These are phyloP conservation scores for Debaryomycetaceae sp. DNA, from an alignment of 1,139 yeast genomes.

Conservation along the genomic window DNA sequence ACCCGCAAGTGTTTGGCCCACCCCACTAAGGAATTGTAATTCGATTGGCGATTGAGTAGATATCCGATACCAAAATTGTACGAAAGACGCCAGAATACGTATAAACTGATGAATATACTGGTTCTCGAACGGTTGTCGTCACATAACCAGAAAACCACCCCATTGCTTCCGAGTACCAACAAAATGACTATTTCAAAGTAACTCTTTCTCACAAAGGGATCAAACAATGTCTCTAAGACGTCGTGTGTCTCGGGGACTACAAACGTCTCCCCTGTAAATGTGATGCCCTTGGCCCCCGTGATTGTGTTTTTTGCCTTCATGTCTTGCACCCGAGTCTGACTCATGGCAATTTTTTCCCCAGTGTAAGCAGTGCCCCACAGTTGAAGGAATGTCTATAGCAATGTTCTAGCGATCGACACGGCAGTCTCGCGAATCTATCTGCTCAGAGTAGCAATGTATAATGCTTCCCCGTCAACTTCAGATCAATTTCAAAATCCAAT, in stretches of 20 bases:
- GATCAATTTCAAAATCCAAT: no score
- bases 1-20: constrained; percentile 50
- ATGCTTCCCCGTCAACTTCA: no score
- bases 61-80: constrained; percentile 82
- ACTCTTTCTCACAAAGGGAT: constrained; percentile 71
- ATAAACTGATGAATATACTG: constrained; percentile 48
- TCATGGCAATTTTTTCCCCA: not conserved
- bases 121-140: constrained; percentile 32
- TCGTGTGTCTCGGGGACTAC: constrained; percentile 79
- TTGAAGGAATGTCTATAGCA: no score
- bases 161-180: constrained; percentile 47
- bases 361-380: no score
- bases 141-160: constrained; percentile 44
- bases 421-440: no score
- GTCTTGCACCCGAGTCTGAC: not conserved
- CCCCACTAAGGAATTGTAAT: constrained; percentile 50
- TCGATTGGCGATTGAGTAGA: constrained; percentile 66
- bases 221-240: constrained; percentile 79
- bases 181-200: constrained; percentile 62
- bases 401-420: no score
- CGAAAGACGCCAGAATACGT: constrained; percentile 72
- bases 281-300: constrained; percentile 42
- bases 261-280: constrained; percentile 50
- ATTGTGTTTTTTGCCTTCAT: constrained; percentile 14
- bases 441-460: no score